Evolutionary conservation across 176 grass and related monocot species (phyloP).

Genomic region (Musa itinerans): DNA sequence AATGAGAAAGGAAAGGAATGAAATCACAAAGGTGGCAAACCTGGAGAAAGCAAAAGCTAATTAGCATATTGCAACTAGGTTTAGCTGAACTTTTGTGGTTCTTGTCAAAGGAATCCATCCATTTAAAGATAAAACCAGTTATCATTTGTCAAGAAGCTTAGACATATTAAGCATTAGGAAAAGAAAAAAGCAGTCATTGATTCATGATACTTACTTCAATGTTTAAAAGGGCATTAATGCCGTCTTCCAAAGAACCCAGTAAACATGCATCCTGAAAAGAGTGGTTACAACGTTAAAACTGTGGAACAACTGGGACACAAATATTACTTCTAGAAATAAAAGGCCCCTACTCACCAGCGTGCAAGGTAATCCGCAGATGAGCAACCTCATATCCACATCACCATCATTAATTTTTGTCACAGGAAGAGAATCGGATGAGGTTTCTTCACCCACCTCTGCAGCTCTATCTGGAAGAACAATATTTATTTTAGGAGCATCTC

Average conservation of each 20-base stretch:
- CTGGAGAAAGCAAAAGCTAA: background rate
- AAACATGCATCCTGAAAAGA: constrained; percentile 51
- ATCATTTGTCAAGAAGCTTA: background rate
- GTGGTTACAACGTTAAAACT: background rate
- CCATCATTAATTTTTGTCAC: constrained; percentile 49
- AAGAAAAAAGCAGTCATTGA: background rate
- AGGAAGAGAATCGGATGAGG: constrained; percentile 27
- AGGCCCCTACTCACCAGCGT: constrained; percentile 32
- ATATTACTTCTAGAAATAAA: constrained; percentile 2
- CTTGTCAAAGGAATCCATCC: background rate
- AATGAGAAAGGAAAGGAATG: too few species aligned
- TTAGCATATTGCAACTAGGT: background rate
- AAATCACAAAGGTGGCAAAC: background rate
- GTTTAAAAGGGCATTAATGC: constrained; percentile 59
- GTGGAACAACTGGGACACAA: background rate
- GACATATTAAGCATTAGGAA: background rate
- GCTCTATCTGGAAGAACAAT: constrained; percentile 21
- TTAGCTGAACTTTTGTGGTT: background rate
- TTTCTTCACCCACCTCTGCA: constrained; percentile 29
- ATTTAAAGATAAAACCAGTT: background rate
- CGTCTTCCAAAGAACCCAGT: constrained; percentile 59
- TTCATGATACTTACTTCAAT: constrained; percentile 39
- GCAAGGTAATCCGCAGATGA: constrained; percentile 48
- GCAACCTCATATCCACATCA: constrained; percentile 44
- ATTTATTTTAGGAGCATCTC: constrained; percentile 54